Evolutionary conservation across 306 rosid species (phyloP).

Genomic region (Gastrolobium villosum): DNA sequence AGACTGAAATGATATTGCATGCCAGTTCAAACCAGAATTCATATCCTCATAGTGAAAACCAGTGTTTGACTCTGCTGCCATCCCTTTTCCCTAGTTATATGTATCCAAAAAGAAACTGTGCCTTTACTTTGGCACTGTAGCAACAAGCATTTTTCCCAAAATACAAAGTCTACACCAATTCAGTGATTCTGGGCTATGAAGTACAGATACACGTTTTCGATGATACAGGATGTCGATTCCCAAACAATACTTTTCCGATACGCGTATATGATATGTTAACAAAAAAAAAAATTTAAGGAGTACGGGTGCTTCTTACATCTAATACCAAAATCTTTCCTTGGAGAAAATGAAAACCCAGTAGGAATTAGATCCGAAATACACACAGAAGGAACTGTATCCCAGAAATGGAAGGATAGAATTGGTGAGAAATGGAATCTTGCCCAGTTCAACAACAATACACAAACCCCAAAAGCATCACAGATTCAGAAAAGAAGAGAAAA

Average conservation of each 20-base stretch:
- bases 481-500: slow-evolving; percentile 27
- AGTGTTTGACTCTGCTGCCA: slow-evolving; percentile 80
- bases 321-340: slow-evolving; percentile 32
- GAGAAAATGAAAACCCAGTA: slow-evolving; percentile 39
- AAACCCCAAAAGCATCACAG: slow-evolving; percentile 25
- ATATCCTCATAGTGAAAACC: slow-evolving; percentile 74
- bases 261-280: too few species aligned
- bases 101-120: slow-evolving; percentile 36
- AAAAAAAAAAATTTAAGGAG: too few species aligned
- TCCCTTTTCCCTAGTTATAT: slow-evolving; percentile 36
- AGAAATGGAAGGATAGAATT: too few species aligned
- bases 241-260: too few species aligned
- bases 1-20: slow-evolving; percentile 79
- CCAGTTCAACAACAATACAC: slow-evolving; percentile 24
- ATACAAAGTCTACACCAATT: slow-evolving; percentile 35
- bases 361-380: slow-evolving; percentile 35
- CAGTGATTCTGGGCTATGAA: slow-evolving; percentile 37
- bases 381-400: slow-evolving; percentile 1
- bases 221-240: too few species aligned
- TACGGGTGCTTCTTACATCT: too few species aligned
- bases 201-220: too few species aligned
- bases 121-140: slow-evolving; percentile 8
- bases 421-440: slow-evolving; percentile 25
- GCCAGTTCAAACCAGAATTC: slow-evolving; percentile 65
- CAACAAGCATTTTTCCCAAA: slow-evolving; percentile 44